Evolutionary conservation across 169 alveolate species (phyloP).

Genomic region (Cryptosporidium viatorum): DNA sequence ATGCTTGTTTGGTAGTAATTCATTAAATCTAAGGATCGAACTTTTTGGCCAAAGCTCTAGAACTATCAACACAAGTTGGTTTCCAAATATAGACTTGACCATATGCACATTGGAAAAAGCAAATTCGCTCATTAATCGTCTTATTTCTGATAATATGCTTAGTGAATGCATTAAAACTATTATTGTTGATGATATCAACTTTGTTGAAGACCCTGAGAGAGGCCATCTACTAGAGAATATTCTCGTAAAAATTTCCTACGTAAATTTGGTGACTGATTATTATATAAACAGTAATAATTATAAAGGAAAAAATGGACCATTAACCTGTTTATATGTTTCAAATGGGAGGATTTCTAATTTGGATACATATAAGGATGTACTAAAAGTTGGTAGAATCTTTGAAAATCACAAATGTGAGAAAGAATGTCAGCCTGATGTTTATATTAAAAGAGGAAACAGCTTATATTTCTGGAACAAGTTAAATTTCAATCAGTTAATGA

Average conservation of each 20-base stretch:
- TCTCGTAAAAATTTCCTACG: conserved; percentile 8
- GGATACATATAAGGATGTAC: neutral
- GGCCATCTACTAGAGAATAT: conserved; percentile 36
- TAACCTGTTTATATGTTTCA: conserved; percentile 31
- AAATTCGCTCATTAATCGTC: conserved; percentile 79
- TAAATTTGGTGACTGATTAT: neutral
- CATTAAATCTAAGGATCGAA: conserved; percentile 55
- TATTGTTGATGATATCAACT: conserved; percentile 35
- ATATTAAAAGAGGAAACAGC: conserved; percentile 17
- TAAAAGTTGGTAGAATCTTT: neutral
- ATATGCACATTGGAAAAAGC: conserved; percentile 88
- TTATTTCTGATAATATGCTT: conserved; percentile 51
- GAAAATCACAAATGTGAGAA: neutral
- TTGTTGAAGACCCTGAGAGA: neutral
- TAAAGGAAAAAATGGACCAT: neutral
- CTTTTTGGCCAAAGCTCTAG: conserved; percentile 22
- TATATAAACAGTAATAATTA: too few species aligned
- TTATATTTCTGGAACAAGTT: conserved; percentile 11
- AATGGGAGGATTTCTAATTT: neutral
- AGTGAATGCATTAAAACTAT: conserved; percentile 31
- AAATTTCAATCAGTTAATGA: neutral
- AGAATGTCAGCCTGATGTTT: conserved; percentile 1
- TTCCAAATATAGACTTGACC: conserved; percentile 78
- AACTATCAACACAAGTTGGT: conserved; percentile 6
- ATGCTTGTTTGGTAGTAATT: conserved; percentile 26